These are phyloP conservation scores for Tolypocladium nubicola DNA, from an alignment of 2,329 filamentous ascomycete genomes.

Conservation along the genomic window DNA sequence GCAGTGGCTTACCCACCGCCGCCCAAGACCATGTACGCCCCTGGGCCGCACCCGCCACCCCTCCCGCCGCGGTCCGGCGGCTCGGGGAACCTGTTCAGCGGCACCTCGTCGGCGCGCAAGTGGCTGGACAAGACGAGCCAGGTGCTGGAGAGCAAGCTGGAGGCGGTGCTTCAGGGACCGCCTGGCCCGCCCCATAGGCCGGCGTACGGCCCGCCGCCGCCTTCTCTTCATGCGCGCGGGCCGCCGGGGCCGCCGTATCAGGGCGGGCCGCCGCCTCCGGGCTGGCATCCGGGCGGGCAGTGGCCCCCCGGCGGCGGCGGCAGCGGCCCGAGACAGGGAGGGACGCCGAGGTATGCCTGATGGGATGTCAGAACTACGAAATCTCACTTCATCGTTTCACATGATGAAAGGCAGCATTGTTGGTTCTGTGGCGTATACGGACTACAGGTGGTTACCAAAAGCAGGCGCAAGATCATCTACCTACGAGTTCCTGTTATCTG, in stretches of 20 bases:
- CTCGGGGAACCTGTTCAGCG: slow-evolving; percentile 17
- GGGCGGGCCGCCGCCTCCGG: neutral
- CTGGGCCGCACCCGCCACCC: slow-evolving; percentile 7
- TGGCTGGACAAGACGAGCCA: slow-evolving; percentile 24
- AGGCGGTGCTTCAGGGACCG: slow-evolving; percentile 15
- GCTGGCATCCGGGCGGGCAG: neutral
- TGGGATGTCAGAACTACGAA: neutral
- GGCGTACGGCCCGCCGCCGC: neutral
- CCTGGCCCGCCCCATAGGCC: slow-evolving; percentile 1
- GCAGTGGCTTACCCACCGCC: slow-evolving; percentile 18
- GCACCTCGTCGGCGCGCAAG: slow-evolving; percentile 21
- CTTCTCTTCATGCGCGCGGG: neutral
- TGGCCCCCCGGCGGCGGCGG: neutral
- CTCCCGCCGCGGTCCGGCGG: slow-evolving; percentile 9
- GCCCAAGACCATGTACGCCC: slow-evolving; percentile 19
- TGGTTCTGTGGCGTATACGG: neutral
- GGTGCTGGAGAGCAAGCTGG: slow-evolving; percentile 21
- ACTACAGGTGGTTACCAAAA: neutral
- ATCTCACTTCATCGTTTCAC: too few relatives aligned
- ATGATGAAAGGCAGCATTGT: neutral
- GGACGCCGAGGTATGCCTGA: neutral
- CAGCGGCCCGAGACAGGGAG: neutral
- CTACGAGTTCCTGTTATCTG: neutral
- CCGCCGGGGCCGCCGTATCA: neutral
- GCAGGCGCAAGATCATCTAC: neutral